Percentiles rank a stretch among this genome's conserved stretches.
Evolutionary conservation across 352 stramenopile species (phyloP).

Genomic region (Phytophthora sp.): DNA sequence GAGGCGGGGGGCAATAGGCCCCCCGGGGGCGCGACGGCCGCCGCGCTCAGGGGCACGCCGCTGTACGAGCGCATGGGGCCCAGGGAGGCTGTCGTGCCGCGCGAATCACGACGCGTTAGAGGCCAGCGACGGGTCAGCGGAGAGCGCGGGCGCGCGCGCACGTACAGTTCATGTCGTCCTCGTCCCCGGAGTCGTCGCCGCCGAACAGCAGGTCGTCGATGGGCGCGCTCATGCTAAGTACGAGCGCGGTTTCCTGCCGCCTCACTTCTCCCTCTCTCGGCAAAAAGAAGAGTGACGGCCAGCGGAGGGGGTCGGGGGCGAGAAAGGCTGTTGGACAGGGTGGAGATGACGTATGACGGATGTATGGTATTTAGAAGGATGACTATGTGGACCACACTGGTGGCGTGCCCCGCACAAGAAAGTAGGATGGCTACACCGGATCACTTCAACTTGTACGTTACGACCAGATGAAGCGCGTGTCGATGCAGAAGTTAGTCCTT

Average conservation of each 20-base stretch:
- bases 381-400: too few relatives aligned
- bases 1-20: conserved; percentile 24
- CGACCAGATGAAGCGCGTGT: too few relatives aligned
- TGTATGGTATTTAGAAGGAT: too few relatives aligned
- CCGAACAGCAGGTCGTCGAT: conserved; percentile 87
- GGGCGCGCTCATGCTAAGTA: conserved; percentile 70
- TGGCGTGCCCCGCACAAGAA: too few relatives aligned
- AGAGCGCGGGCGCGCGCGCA: conserved; percentile 14
- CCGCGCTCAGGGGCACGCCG: conserved; percentile 30
- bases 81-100: conserved; percentile 17
- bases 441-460: too few relatives aligned
- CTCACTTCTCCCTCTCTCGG: conserved; percentile 11
- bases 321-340: too few relatives aligned
- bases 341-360: neutral
- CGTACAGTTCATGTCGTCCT: conserved; percentile 75
- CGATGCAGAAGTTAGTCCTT: too few relatives aligned
- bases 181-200: conserved; percentile 82
- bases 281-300: conserved; percentile 23
- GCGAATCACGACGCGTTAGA: neutral
- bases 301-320: neutral
- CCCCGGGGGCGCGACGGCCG: conserved; percentile 27
- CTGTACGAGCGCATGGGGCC: conserved; percentile 47
- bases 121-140: neutral
- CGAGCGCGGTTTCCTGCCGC: neutral
- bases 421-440: too few relatives aligned